Conservation (phyloP, 805 yeast genomes). For the Candida cerambycidarum region DNA sequence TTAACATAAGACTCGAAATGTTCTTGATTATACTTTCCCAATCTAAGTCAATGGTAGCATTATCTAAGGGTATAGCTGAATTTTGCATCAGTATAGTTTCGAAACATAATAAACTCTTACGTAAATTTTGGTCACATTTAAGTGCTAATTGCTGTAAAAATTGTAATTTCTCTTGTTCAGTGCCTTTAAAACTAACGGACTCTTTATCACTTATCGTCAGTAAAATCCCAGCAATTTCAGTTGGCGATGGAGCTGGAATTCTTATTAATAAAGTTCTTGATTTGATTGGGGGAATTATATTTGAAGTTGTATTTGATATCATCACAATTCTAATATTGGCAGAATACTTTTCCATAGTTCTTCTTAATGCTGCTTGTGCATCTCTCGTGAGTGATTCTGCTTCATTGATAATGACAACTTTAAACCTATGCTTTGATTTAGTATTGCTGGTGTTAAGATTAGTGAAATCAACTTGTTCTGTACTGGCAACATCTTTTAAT, state of each 20-base stretch:
- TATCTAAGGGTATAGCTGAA: constrained; percentile 48
- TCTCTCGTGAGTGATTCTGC: constrained; percentile 88
- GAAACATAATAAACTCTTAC: constrained; percentile 73
- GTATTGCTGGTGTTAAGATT: constrained; percentile 30
- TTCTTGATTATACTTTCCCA: constrained; percentile 82
- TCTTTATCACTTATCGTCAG: constrained; percentile 59
- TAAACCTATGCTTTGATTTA: constrained; percentile 56
- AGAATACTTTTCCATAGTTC: constrained; percentile 96
- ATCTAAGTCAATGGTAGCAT: constrained; percentile 59
- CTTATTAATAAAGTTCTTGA: constrained; percentile 90
- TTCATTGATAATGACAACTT: constrained; percentile 84
- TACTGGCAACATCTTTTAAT: constrained; percentile 90
- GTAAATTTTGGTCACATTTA: constrained; percentile 65
- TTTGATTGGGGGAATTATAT: constrained; percentile 89
- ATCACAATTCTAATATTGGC: constrained; percentile 79
- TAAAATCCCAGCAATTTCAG: constrained; percentile 60
- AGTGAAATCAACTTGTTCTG: constrained; percentile 85
- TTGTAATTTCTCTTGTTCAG: constrained; percentile 20
- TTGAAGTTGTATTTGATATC: constrained; percentile 86
- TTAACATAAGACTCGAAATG: constrained; percentile 58
- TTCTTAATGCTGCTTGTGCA: constrained; percentile 92
- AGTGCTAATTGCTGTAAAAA: constrained; percentile 54
- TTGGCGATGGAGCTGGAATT: constrained; percentile 72
- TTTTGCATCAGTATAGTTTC: constrained; percentile 80
- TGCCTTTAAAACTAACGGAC: constrained; percentile 40